A percentile compares a stretch with the other conserved stretches of the same genome.
phyloP scores from a whole-genome alignment of 768 basidiomycete species.

The Rhodosporidiobolus odoratus region DNA sequence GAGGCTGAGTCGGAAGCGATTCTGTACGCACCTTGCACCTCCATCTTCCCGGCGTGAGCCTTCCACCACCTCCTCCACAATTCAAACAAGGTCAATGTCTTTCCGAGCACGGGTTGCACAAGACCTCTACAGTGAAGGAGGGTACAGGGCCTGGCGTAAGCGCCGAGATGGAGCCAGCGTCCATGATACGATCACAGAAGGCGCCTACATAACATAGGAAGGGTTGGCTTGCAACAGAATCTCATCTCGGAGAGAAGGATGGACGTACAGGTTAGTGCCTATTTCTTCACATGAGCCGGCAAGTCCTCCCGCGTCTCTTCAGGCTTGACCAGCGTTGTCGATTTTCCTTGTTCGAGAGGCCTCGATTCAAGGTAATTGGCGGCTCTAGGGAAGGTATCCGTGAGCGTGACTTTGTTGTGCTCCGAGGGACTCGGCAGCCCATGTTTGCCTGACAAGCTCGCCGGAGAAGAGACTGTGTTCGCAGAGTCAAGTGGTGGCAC shows the following conservation, averaged over 20 bases:
- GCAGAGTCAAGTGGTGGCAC: neutral
- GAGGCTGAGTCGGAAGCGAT: neutral
- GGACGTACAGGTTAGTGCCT: slow-evolving; percentile 7
- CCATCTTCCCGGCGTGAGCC: slow-evolving; percentile 19
- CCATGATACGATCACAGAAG: slow-evolving; percentile 21
- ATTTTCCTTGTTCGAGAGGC: neutral
- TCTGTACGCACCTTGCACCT: slow-evolving; percentile 5
- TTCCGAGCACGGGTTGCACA: slow-evolving; percentile 8
- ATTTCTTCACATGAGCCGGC: neutral
- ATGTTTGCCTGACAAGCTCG: neutral
- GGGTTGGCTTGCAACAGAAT: neutral
- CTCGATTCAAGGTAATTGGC: slow-evolving; percentile 4
- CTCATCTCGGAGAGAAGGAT: neutral
- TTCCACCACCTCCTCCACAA: slow-evolving; percentile 13
- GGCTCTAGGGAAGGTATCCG: slow-evolving; percentile 15
- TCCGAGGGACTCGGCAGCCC: neutral
- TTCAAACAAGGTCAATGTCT: neutral
- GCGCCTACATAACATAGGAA: neutral
- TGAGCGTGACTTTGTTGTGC: slow-evolving; percentile 4
- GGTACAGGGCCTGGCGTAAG: neutral
- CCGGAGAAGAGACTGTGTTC: neutral
- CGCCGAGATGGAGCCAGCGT: slow-evolving; percentile 3
- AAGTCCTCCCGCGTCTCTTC: slow-evolving; percentile 12
- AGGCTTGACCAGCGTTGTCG: neutral
- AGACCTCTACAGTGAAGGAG: slow-evolving; percentile 9